These are phyloP conservation scores for Zoysia japonica DNA, from an alignment of 176 grass and related monocot species.

Conservation along the genomic window DNA sequence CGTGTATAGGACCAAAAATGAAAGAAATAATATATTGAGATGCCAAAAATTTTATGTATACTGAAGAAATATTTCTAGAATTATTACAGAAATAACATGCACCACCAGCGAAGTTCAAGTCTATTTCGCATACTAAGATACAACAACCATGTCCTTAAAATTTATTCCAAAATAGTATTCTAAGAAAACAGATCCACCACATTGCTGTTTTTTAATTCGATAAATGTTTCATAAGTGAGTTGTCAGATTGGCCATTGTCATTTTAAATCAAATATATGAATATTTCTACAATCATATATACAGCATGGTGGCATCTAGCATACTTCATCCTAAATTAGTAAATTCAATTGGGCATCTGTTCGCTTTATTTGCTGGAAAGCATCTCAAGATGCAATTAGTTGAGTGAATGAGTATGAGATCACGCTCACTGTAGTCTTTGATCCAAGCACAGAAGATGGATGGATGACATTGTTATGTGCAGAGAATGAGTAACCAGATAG, in stretches of 20 bases:
- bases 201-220: neutral
- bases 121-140: constrained; percentile 4
- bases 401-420: constrained; percentile 22
- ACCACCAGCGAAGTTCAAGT: neutral
- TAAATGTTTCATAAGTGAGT: neutral
- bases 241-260: constrained; percentile 7
- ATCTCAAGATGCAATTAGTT: constrained; percentile 11
- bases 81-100: neutral
- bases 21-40: neutral
- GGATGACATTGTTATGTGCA: constrained; percentile 86
- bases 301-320: neutral
- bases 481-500: constrained; percentile 95
- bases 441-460: constrained; percentile 82
- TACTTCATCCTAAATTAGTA: neutral
- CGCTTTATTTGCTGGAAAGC: neutral
- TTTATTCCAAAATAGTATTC: neutral
- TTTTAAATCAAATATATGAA: constrained; percentile 16
- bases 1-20: neutral
- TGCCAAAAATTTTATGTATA: neutral
- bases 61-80: neutral
- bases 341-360: constrained; percentile 17
- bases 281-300: constrained; percentile 7
- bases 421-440: constrained; percentile 87
- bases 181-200: neutral
- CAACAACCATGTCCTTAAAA: neutral